Conservation (phyloP, 169 alveolate species). For the Plasmodium inui region DNA sequence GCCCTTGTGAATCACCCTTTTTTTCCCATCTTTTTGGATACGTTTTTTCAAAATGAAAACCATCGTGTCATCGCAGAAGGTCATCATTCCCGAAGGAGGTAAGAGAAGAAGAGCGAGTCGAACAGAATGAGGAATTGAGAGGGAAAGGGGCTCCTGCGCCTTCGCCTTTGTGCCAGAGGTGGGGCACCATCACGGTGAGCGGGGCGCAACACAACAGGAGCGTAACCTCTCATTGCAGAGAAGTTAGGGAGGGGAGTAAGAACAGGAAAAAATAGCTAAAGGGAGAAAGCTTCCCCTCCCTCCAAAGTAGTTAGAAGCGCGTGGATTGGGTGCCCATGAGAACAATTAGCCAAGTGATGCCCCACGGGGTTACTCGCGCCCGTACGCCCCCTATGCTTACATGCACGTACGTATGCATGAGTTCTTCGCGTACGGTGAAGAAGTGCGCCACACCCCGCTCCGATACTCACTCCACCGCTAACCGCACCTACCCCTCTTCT, state of each 20-base stretch:
- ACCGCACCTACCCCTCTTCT: no score
- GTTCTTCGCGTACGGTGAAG: neutral
- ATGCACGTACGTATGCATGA: neutral
- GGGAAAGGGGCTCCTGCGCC: neutral
- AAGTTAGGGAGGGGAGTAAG: neutral
- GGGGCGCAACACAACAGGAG: neutral
- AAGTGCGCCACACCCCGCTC: neutral
- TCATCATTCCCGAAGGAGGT: constrained; percentile 85
- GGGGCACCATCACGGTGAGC: no score
- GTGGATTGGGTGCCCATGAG: neutral
- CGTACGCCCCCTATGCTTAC: neutral
- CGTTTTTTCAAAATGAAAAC: constrained; percentile 80
- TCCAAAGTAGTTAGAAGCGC: neutral
- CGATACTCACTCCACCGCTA: neutral
- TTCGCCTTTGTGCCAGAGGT: no score
- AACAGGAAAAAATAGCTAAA: neutral
- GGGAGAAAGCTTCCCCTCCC: neutral
- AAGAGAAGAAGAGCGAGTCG: neutral
- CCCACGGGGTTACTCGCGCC: neutral
- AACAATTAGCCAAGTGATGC: neutral
- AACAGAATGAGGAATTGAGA: neutral
- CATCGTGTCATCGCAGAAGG: constrained; percentile 78
- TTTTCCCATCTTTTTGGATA: neutral
- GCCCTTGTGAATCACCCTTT: neutral
- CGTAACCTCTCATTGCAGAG: neutral